Percentiles rank a stretch among this genome's conserved stretches.
These are phyloP conservation scores for Rhizophora apiculata DNA, from an alignment of 345 rosid species.

Conservation along the genomic window DNA sequence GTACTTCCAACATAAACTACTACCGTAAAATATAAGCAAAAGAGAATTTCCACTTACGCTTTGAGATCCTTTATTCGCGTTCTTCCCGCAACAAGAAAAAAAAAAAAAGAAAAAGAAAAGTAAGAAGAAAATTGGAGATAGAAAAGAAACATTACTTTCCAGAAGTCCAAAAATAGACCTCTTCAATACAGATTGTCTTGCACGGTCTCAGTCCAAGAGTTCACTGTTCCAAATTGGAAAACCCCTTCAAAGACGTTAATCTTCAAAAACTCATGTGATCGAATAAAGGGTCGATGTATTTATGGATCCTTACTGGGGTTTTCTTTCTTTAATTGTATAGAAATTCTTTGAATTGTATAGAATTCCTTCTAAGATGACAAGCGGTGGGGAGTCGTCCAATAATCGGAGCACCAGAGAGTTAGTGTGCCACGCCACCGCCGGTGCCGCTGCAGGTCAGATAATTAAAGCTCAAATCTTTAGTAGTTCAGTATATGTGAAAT, in stretches of 20 bases:
- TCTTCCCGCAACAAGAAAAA: too few relatives aligned
- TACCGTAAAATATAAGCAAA: too few relatives aligned
- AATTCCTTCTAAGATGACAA: slow-evolving; percentile 42
- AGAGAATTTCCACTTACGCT: too few relatives aligned
- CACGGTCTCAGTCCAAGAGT: slow-evolving; percentile 6
- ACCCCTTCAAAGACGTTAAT: slow-evolving; percentile 16
- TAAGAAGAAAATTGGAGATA: too few relatives aligned
- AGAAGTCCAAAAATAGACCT: not conserved
- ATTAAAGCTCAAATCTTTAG: not conserved
- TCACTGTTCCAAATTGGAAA: not conserved
- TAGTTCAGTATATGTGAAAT: slow-evolving; percentile 1
- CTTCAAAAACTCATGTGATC: slow-evolving; percentile 21
- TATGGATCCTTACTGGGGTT: slow-evolving; percentile 31
- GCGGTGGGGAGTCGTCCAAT: slow-evolving; percentile 34
- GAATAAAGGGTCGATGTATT: slow-evolving; percentile 11
- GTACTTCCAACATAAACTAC: too few relatives aligned
- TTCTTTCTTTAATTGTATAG: slow-evolving; percentile 5
- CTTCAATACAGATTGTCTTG: slow-evolving; percentile 6
- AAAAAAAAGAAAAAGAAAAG: too few relatives aligned
- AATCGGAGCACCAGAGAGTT: slow-evolving; percentile 39
- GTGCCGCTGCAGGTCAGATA: slow-evolving; percentile 82
- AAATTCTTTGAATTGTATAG: slow-evolving; percentile 12
- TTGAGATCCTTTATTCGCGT: too few relatives aligned
- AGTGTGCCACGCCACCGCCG: slow-evolving; percentile 62
- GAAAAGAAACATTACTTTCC: not conserved